A percentile compares a stretch with the other conserved stretches of the same genome.
phyloP scores from a whole-genome alignment of 352 stramenopile species.

The Phytophthora boehmeriae region DNA sequence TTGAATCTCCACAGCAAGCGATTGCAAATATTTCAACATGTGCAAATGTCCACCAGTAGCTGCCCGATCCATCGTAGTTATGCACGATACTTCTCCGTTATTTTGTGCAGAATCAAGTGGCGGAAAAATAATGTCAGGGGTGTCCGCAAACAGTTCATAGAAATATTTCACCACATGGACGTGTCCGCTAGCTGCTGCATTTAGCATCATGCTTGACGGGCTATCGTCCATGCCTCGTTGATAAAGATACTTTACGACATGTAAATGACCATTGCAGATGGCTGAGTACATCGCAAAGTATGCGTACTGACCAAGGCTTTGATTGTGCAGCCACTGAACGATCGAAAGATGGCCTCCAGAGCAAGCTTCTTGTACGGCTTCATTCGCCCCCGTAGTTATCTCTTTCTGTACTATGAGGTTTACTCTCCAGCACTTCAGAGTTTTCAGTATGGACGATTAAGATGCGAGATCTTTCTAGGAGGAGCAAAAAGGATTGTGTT shows the following conservation, averaged over 20 bases:
- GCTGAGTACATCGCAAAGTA: not conserved
- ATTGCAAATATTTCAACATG: slow-evolving; percentile 12
- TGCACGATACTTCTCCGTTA: not conserved
- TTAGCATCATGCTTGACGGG: slow-evolving; percentile 6
- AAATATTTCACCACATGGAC: slow-evolving; percentile 17
- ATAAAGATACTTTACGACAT: slow-evolving; percentile 1
- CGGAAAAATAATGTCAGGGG: slow-evolving; percentile 10
- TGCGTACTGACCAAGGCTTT: not conserved
- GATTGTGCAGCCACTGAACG: not conserved
- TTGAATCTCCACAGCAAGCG: slow-evolving; percentile 9
- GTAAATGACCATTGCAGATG: not conserved
- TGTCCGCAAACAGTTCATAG: slow-evolving; percentile 6
- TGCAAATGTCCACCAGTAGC: slow-evolving; percentile 13
- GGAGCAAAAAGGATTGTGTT: too few species aligned
- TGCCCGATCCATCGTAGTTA: slow-evolving; percentile 21
- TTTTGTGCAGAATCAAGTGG: not conserved
- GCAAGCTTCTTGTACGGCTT: not conserved
- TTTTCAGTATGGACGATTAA: too few species aligned
- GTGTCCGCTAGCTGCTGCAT: slow-evolving; percentile 11
- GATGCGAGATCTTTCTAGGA: too few species aligned
- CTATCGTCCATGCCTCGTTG: not conserved
- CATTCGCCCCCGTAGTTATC: not conserved
- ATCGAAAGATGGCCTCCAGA: slow-evolving; percentile 4
- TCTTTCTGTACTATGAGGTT: too few species aligned
- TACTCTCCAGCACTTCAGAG: too few species aligned